Evolutionary conservation across 345 rosid genomes (phyloP), one percentile per base, ranked within the genome.

Genomic region (Carallia pectinifolia): DNA sequence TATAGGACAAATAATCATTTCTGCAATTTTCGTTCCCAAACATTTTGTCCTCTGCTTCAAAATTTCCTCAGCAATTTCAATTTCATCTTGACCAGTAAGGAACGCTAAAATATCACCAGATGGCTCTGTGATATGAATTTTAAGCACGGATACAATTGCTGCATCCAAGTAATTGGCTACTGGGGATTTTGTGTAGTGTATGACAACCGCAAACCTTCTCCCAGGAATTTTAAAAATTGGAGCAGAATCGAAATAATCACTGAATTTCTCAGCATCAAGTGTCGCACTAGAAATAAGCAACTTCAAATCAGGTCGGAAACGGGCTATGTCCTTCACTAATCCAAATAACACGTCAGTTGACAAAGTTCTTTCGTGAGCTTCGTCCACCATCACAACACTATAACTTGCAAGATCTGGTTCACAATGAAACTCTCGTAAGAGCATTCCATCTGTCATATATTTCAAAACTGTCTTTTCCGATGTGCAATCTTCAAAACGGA

Each of bases 261-360:
- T 86, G 70, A 89, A 91, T 76, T 89, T 91, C 71, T 89, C 96
- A 7, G 96, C 96, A 77, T 91, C 96, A 68, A 91, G 87, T 4
- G 96, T 91, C 56, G 97, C 97, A 80, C 97, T 90, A 75, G 97
- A 92, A 71, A 92, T 92, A 54, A 92, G 93, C 78, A 92, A 77
- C 83, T 92, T 92, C 66, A 92, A 77, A 81, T 92, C 97, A 34
- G 89, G 85, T 62, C 98, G 85, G 73, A 87, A 91, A 71, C 96
- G 89, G 1, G 94, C 75, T 23, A 66, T 53, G 36, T 60, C 92
- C 91, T 89, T 89, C 34, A 91, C 89, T 70, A 89, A 76, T 74
- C 96, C 97, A 50, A 91, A 91, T 52, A 91, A 81, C 65, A 89
- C 88, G 79, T 89, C 97, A 7, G 97, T 91, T 33, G 96, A 89